Percentiles rank a stretch among this genome's conserved stretches.
phyloP scores from a whole-genome alignment of 2,329 filamentous ascomycete genomes.

The Trichoderma semiorbis region DNA sequence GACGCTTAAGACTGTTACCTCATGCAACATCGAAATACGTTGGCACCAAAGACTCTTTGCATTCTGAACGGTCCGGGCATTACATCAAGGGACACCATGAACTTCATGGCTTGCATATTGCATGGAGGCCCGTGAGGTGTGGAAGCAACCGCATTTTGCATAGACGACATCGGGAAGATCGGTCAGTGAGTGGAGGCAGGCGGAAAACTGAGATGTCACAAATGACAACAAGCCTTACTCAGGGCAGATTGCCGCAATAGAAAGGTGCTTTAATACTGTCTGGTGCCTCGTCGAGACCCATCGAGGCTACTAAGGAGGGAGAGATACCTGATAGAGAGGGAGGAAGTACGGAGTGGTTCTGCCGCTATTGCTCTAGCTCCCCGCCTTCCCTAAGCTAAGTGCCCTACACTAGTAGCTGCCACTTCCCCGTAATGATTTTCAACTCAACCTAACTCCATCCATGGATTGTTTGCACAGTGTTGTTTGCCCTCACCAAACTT shows the following conservation, averaged over 20 bases:
- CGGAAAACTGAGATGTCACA: background rate
- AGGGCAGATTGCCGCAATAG: background rate
- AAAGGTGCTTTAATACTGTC: background rate
- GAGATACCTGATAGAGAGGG: background rate
- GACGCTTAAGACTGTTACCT: background rate
- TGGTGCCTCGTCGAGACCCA: background rate
- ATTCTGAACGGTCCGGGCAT: background rate
- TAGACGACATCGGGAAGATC: background rate
- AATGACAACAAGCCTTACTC: background rate
- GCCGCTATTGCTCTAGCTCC: background rate
- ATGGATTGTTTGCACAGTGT: background rate
- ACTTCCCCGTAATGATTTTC: background rate
- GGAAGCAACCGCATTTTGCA: background rate
- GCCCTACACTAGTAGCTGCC: background rate
- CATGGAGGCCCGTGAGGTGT: background rate
- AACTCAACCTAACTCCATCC: background rate
- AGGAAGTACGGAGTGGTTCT: background rate
- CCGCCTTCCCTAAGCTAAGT: background rate
- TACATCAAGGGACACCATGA: background rate
- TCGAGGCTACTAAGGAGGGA: background rate
- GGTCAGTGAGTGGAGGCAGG: background rate
- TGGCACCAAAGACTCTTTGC: background rate
- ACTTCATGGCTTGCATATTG: background rate
- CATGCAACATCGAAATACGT: background rate
- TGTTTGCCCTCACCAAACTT: background rate